Base-by-base conservation (phyloP, 2,329 filamentous ascomycete genomes). In the Trichoderma citrinoviride region DNA sequence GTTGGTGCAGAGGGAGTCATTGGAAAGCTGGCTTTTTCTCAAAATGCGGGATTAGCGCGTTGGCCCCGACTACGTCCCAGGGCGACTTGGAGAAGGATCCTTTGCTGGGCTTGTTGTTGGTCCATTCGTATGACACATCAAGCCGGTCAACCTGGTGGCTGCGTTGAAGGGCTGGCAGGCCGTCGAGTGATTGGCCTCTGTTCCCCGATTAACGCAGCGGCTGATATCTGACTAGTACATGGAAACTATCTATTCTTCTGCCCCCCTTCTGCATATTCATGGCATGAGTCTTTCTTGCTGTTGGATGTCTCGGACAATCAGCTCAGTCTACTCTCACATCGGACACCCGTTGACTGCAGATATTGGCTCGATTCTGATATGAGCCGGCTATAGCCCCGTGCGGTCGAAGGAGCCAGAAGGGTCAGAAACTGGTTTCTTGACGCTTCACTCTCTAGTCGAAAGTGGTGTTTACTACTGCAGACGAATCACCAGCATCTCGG, bases 11-110 rank as follows among this genome's bases (percentile, higher is more conserved):
- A 58, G 40, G 12, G 23, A 58, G 55, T 17, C 60, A 33, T n/a
- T 41, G 60, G 40, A 46, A 53, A 5, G 25, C 49, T 21, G 37
- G 25, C 27, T 53, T 40, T 46, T 54, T 19, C 33, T 62, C 43
- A n/a, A 55, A 70, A 67, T 71, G 72, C 68, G 69, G 72, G 71
- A 75, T 74, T 75, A 70, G 71, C 73, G 73, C 72, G 67, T 65
- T 68, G 66, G 65, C 58, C 53, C 7, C 53, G 12, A 19, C 65
- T 63, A 56, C 64, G 54, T 64, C 41, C 19, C 33, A 27, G 6
- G 43, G 46, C 54, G 29, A 8, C 49, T 41, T 46, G 21, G 33
- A 43, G 17, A 43, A 44, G 56, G 64, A 52, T 61, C 64, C 46
- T 61, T 61, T 65, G 44, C 27, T 47, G 6, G n/a, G 37, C 10